phyloP scores from a whole-genome alignment of 2,329 filamentous ascomycete genomes.

The Colletotrichum sp. region DNA sequence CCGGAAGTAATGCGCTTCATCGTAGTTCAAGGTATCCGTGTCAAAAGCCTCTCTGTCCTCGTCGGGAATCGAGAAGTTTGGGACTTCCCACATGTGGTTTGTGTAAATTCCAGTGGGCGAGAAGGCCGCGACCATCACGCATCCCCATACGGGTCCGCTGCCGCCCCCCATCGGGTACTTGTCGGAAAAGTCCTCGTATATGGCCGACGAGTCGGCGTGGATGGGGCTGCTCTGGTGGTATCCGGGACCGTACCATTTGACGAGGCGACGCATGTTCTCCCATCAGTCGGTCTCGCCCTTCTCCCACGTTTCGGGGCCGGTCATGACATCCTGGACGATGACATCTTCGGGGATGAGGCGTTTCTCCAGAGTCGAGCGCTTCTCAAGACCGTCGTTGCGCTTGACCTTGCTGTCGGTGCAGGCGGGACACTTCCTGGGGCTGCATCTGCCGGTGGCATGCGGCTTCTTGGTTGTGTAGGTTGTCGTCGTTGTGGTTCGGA shows the following conservation, averaged over 20 bases:
- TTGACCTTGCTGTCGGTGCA: not conserved
- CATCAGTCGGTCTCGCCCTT: slow-evolving; percentile 13
- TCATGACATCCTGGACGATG: not conserved
- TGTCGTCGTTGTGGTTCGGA: slow-evolving; percentile 7
- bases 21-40: not conserved
- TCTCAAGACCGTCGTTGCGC: not conserved
- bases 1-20: not conserved
- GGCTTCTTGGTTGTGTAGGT: slow-evolving; percentile 9
- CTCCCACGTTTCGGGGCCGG: slow-evolving; percentile 2
- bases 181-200: not conserved
- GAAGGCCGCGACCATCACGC: slow-evolving; percentile 10
- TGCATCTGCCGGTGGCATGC: not conserved
- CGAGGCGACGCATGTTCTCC: slow-evolving; percentile 17
- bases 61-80: slow-evolving; percentile 2
- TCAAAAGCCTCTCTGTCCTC: not conserved
- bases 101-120: slow-evolving; percentile 16
- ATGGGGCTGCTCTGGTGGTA: not conserved
- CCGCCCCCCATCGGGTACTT: slow-evolving; percentile 7
- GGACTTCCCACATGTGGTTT: slow-evolving; percentile 21
- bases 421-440: not conserved
- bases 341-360: slow-evolving; percentile 4
- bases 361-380: not conserved
- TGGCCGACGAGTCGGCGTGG: not conserved
- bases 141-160: slow-evolving; percentile 20
- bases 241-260: slow-evolving; percentile 11